These are phyloP conservation scores for Physaria fendleri DNA, from an alignment of 345 rosid genomes.

Conservation along the genomic window DNA sequence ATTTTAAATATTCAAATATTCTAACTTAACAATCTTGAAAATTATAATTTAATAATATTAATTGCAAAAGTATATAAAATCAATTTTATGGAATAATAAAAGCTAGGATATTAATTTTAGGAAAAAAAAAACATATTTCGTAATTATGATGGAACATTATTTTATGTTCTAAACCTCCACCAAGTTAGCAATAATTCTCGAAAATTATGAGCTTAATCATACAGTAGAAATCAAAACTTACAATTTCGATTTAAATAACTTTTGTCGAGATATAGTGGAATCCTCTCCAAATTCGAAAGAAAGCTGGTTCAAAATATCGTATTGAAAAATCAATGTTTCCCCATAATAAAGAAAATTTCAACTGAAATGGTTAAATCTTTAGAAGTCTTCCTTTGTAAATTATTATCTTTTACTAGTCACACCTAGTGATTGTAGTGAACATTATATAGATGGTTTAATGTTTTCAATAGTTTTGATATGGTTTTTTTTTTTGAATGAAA, in stretches of 20 bases:
- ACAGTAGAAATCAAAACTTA: background rate
- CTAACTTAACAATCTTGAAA: no score
- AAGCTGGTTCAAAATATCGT: constrained; percentile 4
- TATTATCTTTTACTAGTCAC: background rate
- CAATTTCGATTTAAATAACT: no score
- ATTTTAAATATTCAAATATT: no score
- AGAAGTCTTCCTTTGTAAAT: background rate
- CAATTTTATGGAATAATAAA: no score
- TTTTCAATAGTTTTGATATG: background rate
- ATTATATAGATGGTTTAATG: background rate
- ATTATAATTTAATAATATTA: no score
- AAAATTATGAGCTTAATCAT: no score
- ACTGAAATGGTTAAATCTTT: background rate
- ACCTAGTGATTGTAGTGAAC: background rate
- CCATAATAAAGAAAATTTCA: background rate
- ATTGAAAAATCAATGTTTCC: background rate
- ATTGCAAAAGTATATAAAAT: no score
- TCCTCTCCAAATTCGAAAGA: background rate
- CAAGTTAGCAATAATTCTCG: no score
- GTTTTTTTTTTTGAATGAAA: background rate
- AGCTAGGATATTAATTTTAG: no score
- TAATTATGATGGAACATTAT: no score
- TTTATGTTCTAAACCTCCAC: no score
- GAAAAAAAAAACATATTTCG: no score
- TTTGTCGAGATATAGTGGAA: background rate